phyloP scores from a whole-genome alignment of 2,329 filamentous ascomycete species.

The Nemania abortiva region DNA sequence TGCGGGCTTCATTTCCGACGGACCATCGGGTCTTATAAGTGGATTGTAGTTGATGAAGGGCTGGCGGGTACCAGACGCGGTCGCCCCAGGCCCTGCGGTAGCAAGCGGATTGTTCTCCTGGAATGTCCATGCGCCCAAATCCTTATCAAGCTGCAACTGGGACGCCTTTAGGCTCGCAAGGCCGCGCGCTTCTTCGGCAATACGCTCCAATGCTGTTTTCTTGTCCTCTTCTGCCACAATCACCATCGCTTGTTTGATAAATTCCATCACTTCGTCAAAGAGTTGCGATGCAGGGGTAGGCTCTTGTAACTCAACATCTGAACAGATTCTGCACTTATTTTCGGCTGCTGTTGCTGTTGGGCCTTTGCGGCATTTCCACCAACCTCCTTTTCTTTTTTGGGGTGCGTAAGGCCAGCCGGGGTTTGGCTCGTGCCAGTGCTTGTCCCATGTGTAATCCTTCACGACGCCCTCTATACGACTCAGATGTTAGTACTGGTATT shows the following conservation, averaged over 20 bases:
- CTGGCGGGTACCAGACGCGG: slow-evolving; percentile 7
- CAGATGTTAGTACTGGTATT: slow-evolving; percentile 12
- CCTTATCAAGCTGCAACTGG: slow-evolving; percentile 11
- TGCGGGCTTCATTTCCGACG: background rate
- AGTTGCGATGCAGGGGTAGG: slow-evolving; percentile 8
- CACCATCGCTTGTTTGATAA: slow-evolving; percentile 39
- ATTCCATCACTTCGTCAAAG: slow-evolving; percentile 34
- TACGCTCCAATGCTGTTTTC: slow-evolving; percentile 16
- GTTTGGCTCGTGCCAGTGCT: slow-evolving; percentile 44
- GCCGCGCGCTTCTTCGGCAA: background rate
- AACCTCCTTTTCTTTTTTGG: slow-evolving; percentile 42
- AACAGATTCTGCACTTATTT: slow-evolving; percentile 30
- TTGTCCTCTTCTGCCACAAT: slow-evolving; percentile 40
- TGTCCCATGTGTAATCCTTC: slow-evolving; percentile 41
- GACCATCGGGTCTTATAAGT: slow-evolving; percentile 7
- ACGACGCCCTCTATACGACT: slow-evolving; percentile 14
- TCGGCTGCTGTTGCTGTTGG: slow-evolving; percentile 27
- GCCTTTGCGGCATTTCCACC: slow-evolving; percentile 45
- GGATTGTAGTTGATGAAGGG: slow-evolving; percentile 32
- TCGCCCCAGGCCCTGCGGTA: background rate
- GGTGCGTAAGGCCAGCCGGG: slow-evolving; percentile 40
- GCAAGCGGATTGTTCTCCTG: background rate
- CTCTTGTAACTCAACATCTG: background rate
- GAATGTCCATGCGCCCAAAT: slow-evolving; percentile 6
- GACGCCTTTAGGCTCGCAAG: background rate